These are phyloP conservation scores for Kockiozyma suomiensis DNA, from an alignment of 805 yeast genomes.

Conservation along the genomic window DNA sequence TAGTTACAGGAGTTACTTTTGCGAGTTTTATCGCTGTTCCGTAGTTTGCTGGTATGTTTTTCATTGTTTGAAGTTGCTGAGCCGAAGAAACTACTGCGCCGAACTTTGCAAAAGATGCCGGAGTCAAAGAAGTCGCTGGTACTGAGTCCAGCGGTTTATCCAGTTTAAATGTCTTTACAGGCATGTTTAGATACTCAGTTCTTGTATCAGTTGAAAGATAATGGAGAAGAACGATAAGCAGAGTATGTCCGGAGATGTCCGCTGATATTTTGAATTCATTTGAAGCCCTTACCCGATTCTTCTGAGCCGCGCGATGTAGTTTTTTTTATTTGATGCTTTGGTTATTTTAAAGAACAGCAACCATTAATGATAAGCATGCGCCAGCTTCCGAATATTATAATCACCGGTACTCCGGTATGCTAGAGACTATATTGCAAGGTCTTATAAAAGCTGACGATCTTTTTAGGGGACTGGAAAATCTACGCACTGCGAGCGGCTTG, in stretches of 20 bases:
- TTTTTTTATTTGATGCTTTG: background rate
- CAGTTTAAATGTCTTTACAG: constrained; percentile 28
- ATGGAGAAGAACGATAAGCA: background rate
- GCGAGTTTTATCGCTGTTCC: constrained; percentile 88
- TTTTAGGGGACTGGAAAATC: constrained; percentile 74
- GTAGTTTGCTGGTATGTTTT: constrained; percentile 69
- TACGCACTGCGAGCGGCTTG: constrained; percentile 67
- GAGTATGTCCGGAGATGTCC: constrained; percentile 3
- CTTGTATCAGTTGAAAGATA: background rate
- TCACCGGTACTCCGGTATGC: constrained; percentile 89
- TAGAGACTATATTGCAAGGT: constrained; percentile 6
- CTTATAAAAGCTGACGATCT: constrained; percentile 27
- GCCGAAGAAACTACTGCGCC: constrained; percentile 81
- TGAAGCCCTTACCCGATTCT: constrained; percentile 13
- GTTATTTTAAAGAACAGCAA: background rate
- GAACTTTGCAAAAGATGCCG: constrained; percentile 62
- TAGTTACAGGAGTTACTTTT: constrained; percentile 68
- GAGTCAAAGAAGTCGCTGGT: constrained; percentile 64
- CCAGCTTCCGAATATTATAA: constrained; percentile 65
- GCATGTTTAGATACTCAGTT: constrained; percentile 5
- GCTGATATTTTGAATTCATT: background rate
- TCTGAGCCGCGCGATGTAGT: background rate
- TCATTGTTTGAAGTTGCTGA: constrained; percentile 60
- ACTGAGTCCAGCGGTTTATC: constrained; percentile 33
- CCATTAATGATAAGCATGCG: constrained; percentile 9